These are phyloP conservation scores for Spencermartinsiella europaea DNA, from an alignment of 805 yeast species.

Conservation along the genomic window DNA sequence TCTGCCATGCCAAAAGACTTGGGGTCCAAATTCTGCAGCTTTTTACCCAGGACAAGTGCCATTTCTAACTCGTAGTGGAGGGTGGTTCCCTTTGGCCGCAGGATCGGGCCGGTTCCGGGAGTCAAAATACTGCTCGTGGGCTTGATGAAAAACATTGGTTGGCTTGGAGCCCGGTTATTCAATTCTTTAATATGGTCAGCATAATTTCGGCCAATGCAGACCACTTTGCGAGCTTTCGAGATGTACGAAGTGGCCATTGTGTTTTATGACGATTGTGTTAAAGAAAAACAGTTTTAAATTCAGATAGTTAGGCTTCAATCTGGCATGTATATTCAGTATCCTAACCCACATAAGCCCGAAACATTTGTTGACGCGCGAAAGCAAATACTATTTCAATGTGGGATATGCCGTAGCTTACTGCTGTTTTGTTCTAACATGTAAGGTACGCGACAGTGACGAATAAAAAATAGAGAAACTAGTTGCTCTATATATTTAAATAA, in stretches of 20 bases:
- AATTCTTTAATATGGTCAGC: slow-evolving; percentile 94
- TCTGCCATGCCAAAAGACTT: slow-evolving; percentile 53
- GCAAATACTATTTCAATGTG: too few relatives aligned
- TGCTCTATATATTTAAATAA: too few relatives aligned
- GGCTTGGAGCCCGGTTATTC: slow-evolving; percentile 71
- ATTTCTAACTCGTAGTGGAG: slow-evolving; percentile 94
- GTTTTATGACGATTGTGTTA: too few relatives aligned
- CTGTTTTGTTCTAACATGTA: too few relatives aligned
- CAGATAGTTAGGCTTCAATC: too few relatives aligned
- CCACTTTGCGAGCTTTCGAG: slow-evolving; percentile 46
- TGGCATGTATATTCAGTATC: too few relatives aligned
- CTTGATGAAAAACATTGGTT: slow-evolving; percentile 89
- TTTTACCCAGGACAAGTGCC: slow-evolving; percentile 67
- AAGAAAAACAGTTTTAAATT: too few relatives aligned
- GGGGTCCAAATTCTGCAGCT: slow-evolving; percentile 56
- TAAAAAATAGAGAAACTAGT: too few relatives aligned
- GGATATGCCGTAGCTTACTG: too few relatives aligned
- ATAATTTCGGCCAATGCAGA: slow-evolving; percentile 95
- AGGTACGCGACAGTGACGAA: too few relatives aligned
- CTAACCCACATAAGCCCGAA: too few relatives aligned
- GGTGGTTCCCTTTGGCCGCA: slow-evolving; percentile 71
- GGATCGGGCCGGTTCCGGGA: slow-evolving; percentile 66
- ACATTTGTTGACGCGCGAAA: too few relatives aligned
- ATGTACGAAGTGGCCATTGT: slow-evolving; percentile 16
- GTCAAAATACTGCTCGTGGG: slow-evolving; percentile 75